Conservation (phyloP, 2,329 filamentous ascomycete genomes). For the Alternaria tenuissima region DNA sequence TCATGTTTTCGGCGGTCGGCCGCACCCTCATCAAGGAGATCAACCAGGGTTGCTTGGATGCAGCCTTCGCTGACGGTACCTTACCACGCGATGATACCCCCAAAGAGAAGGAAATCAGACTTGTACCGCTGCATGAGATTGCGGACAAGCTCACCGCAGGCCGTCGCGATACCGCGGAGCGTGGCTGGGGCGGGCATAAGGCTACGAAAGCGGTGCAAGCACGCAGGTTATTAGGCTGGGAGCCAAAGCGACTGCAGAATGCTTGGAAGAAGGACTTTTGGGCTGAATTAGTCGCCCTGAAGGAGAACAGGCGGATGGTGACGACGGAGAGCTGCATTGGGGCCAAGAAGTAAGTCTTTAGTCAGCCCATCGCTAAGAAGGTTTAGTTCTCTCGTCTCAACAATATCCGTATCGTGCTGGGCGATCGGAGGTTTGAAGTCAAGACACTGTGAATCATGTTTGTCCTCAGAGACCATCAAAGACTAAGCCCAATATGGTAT, state of each 20-base stretch:
- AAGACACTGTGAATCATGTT: background rate
- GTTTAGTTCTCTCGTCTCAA: background rate
- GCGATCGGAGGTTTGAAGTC: background rate
- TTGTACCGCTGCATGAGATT: conserved; percentile 20
- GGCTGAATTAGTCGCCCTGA: conserved; percentile 26
- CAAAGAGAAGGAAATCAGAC: conserved; percentile 21
- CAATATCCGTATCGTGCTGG: background rate
- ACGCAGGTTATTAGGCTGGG: conserved; percentile 21
- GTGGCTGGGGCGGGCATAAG: conserved; percentile 25
- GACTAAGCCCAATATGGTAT: background rate
- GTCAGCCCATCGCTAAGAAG: fast-evolving
- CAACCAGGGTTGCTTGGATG: conserved; percentile 20
- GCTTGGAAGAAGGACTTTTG: conserved; percentile 25
- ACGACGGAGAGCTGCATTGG: conserved; percentile 24
- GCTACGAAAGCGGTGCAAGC: conserved; percentile 23
- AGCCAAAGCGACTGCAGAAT: conserved; percentile 17
- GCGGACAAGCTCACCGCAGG: conserved; percentile 24
- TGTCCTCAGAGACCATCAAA: background rate
- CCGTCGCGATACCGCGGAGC: conserved; percentile 19
- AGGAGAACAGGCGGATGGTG: conserved; percentile 14
- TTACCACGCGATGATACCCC: conserved; percentile 24
- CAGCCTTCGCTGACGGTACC: conserved; percentile 23
- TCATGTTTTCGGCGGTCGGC: conserved; percentile 23
- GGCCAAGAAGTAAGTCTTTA: background rate
- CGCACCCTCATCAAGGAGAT: conserved; percentile 23